Conservation (phyloP, 1,284 basidiomycete species). For the Coniferiporia sulphurascens region DNA sequence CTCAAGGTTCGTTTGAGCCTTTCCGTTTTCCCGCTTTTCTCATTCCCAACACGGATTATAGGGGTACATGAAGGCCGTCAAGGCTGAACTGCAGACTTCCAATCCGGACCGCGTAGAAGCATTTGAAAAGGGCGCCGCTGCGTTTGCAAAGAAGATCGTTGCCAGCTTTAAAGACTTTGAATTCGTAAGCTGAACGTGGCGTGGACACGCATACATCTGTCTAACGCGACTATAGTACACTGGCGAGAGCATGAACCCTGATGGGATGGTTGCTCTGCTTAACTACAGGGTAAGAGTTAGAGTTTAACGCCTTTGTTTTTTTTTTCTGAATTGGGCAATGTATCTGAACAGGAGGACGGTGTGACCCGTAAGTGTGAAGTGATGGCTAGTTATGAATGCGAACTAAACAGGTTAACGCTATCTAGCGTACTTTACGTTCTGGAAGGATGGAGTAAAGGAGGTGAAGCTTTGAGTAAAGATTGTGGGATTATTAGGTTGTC, state of each 20-base stretch:
- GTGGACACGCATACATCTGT: not conserved
- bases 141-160: constrained; percentile 85
- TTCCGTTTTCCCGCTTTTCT: constrained; percentile 5
- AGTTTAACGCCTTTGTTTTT: not conserved
- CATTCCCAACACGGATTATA: constrained; percentile 21
- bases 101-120: constrained; percentile 67
- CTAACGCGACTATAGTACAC: constrained; percentile 51
- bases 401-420: not conserved
- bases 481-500: not conserved
- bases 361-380: constrained; percentile 56
- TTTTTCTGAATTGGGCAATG: not conserved
- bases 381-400: not conserved
- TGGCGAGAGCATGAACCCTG: constrained; percentile 82
- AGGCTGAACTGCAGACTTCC: constrained; percentile 51
- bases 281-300: constrained; percentile 62
- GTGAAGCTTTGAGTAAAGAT: constrained; percentile 50
- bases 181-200: constrained; percentile 47
- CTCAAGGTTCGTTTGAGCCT: constrained; percentile 62
- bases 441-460: constrained; percentile 87
- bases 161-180: constrained; percentile 90
- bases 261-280: constrained; percentile 88
- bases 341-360: constrained; percentile 54
- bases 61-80: constrained; percentile 82
- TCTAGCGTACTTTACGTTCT: constrained; percentile 88
- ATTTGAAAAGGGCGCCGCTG: constrained; percentile 83